Percentiles rank a stretch among this genome's conserved stretches.
phyloP scores from a whole-genome alignment of 2,329 filamentous ascomycete genomes.

The Coccinonectria pachysandricola region DNA sequence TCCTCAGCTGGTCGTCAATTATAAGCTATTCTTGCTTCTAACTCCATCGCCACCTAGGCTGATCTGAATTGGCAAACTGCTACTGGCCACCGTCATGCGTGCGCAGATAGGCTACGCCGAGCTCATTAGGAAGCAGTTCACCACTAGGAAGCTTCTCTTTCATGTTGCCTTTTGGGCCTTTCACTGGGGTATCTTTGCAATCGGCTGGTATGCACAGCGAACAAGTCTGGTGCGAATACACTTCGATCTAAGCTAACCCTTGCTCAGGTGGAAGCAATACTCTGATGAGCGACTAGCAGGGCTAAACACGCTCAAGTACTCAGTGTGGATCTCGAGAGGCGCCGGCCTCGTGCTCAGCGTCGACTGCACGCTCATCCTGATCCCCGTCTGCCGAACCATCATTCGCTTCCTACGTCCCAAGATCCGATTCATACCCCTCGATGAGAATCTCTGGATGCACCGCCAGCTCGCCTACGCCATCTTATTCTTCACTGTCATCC shows the following conservation, averaged over 20 bases:
- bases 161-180: slow-evolving; percentile 72
- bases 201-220: slow-evolving; percentile 81
- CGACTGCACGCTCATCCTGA: slow-evolving; percentile 76
- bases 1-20: no score
- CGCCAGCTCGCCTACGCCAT: slow-evolving; percentile 85
- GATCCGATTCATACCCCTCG: slow-evolving; percentile 78
- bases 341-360: slow-evolving; percentile 78
- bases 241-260: no score
- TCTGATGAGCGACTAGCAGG: slow-evolving; percentile 56
- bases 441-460: slow-evolving; percentile 96
- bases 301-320: slow-evolving; percentile 74
- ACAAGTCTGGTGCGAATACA: no score
- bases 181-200: slow-evolving; percentile 69
- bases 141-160: slow-evolving; percentile 62
- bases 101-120: slow-evolving; percentile 32
- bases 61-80: slow-evolving; percentile 3
- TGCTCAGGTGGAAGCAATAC: slow-evolving; percentile 75
- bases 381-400: slow-evolving; percentile 91
- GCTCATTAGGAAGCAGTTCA: slow-evolving; percentile 54
- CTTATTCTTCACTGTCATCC: slow-evolving; percentile 69
- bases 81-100: slow-evolving; percentile 22
- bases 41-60: slow-evolving; percentile 8
- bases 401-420: slow-evolving; percentile 79
- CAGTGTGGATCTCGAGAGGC: slow-evolving; percentile 93
- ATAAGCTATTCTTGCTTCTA: no score